phyloP scores from a whole-genome alignment of 2,329 filamentous ascomycete genomes.

The Parafenestella ontariensis region DNA sequence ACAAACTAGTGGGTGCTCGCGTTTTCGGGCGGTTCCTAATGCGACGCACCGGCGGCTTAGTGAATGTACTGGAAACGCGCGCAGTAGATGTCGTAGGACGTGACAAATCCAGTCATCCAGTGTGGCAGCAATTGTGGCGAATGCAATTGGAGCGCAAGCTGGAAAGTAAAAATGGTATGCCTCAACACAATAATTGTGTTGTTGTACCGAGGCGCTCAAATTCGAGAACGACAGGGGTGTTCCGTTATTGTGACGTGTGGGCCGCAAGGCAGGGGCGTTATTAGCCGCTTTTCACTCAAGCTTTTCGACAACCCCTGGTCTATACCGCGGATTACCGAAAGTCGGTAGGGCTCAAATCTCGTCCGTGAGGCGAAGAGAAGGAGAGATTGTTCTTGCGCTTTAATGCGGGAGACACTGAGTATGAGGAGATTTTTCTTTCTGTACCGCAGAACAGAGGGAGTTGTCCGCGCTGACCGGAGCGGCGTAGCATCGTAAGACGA shows the following conservation, averaged over 20 bases:
- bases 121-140: background rate
- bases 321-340: background rate
- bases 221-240: background rate
- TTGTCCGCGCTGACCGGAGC: background rate
- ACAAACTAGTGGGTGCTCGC: constrained; percentile 16
- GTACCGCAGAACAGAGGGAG: background rate
- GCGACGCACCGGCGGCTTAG: constrained; percentile 4
- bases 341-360: background rate
- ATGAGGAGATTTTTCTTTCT: background rate
- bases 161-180: background rate
- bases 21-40: constrained; percentile 4
- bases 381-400: background rate
- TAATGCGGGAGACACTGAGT: background rate
- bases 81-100: background rate
- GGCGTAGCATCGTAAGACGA: background rate
- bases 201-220: background rate
- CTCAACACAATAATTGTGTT: background rate
- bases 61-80: background rate
- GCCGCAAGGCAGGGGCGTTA: too few relatives aligned
- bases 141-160: background rate
- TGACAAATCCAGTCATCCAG: too few relatives aligned
- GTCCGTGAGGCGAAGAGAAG: background rate
- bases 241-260: background rate
- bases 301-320: background rate
- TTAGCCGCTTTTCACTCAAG: background rate